Evolutionary conservation across 169 alveolate species (phyloP).

Genomic region (Cryptosporidium sp.): DNA sequence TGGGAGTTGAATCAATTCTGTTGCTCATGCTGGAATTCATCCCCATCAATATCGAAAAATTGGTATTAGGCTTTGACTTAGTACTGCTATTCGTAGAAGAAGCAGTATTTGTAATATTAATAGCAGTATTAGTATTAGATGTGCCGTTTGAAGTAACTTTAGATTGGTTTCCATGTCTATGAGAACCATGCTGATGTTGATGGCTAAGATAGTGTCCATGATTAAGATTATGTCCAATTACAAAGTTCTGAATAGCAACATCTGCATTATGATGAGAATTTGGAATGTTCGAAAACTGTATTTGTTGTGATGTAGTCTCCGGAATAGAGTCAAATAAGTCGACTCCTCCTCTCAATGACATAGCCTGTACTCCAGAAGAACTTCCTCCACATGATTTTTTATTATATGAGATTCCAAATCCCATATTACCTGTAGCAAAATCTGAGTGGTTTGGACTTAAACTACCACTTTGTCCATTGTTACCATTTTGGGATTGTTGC

Average conservation of each 20-base stretch:
- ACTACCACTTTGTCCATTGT: background rate
- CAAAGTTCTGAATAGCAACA: slow-evolving; percentile 3
- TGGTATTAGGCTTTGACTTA: background rate
- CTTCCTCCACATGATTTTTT: background rate
- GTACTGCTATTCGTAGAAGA: background rate
- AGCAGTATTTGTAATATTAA: background rate
- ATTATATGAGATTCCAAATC: background rate
- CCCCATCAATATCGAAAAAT: background rate
- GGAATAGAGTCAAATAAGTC: slow-evolving; percentile 4
- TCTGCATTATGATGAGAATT: background rate
- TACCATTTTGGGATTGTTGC: background rate
- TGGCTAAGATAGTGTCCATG: background rate
- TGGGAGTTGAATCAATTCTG: background rate
- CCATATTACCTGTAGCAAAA: background rate
- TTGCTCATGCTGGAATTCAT: background rate
- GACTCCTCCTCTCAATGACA: background rate
- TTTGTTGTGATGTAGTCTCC: background rate
- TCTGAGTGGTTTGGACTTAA: background rate
- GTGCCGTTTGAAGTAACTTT: background rate
- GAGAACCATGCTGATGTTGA: background rate
- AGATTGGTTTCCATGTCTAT: background rate
- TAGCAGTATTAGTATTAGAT: background rate
- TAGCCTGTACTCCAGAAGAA: background rate
- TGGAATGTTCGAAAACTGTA: background rate
- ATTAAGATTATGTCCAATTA: background rate